These are phyloP conservation scores for Ceratobasidium sp. DNA, from an alignment of 1,284 basidiomycete species.

Conservation along the genomic window DNA sequence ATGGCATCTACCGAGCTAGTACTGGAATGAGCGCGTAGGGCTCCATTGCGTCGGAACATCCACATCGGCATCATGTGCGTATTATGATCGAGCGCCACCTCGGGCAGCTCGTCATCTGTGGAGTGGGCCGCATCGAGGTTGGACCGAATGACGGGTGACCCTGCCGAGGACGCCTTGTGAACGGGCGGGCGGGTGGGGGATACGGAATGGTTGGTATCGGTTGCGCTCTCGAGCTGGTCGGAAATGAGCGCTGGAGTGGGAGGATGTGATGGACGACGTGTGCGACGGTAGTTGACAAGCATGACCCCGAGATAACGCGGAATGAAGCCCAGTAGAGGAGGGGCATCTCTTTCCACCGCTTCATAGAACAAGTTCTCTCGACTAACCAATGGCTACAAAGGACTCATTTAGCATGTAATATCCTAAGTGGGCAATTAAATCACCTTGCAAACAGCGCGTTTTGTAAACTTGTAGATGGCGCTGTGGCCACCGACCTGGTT, in stretches of 20 bases:
- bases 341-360: slow-evolving; percentile 90
- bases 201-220: slow-evolving; percentile 26
- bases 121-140: slow-evolving; percentile 8
- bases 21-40: slow-evolving; percentile 36
- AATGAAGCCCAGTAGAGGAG: slow-evolving; percentile 89
- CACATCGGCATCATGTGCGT: slow-evolving; percentile 96
- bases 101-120: slow-evolving; percentile 68
- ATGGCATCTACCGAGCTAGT: slow-evolving; percentile 8
- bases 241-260: slow-evolving; percentile 22
- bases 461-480: slow-evolving; percentile 98
- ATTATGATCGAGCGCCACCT: slow-evolving; percentile 92
- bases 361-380: slow-evolving; percentile 99
- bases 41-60: slow-evolving; percentile 66
- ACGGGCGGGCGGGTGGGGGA: slow-evolving; percentile 41
- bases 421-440: neutral
- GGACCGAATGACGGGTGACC: slow-evolving; percentile 19
- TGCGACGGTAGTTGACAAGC: slow-evolving; percentile 92
- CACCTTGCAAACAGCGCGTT: slow-evolving; percentile 97
- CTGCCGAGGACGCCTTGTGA: slow-evolving; percentile 44
- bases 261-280: slow-evolving; percentile 48
- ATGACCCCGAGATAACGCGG: slow-evolving; percentile 98
- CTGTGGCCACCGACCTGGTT: slow-evolving; percentile 98
- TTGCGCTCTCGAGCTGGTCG: slow-evolving; percentile 30
- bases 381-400: slow-evolving; percentile 84
- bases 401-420: slow-evolving; percentile 1